Evolutionary conservation across 192 early-diverging fungal species (phyloP), one percentile per base, ranked within the genome.

Genomic region (Entophlyctis luteolus): DNA sequence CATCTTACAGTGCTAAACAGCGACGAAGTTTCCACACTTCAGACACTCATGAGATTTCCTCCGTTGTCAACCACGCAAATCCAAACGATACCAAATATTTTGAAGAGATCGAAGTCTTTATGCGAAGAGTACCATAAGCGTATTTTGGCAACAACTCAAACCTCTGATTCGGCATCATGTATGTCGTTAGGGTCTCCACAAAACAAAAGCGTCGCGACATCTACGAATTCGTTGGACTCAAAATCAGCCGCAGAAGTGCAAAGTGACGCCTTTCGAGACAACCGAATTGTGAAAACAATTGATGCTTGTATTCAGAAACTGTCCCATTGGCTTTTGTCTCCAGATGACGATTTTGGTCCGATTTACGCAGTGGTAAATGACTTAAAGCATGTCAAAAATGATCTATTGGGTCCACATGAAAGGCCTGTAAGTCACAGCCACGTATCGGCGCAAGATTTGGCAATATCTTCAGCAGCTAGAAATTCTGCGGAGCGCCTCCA

Each of bases 11-110:
- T 79, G 2, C 10, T 82, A 2, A 67, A 57, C 1, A 27, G 47
- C 2, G 80, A 82, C 42, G 77, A 75, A 42, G 53, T 73, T 4
- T 33, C 18, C 16, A 67, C 71, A 22, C 46, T 82, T 45, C 76
- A 78, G 42, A 31, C 39, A 27, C 62, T 82, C 25, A 82, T 82
- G 80, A 75, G 73, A 36, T 78, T 56, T 46, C 69, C 75, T 23
- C 31, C 70, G 3, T 34, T 73, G 37, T 39, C 60, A 4, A 47
- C 60, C 12, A 33, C 50, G 2, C 28, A 27, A 1, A 31, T 68
- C 36, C 10, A 12, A 0, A 63, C 28, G 28, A 68, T 70, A 32
- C 20, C 59, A 3, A 22, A 57, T n/a, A 48, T 75, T 28, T 60
- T 75, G 20, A 22, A 59, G 22, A 72, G 35, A 25, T 68, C 74